Base-by-base conservation (phyloP, 2,329 filamentous ascomycete genomes). In the Colletotrichum lentis region DNA sequence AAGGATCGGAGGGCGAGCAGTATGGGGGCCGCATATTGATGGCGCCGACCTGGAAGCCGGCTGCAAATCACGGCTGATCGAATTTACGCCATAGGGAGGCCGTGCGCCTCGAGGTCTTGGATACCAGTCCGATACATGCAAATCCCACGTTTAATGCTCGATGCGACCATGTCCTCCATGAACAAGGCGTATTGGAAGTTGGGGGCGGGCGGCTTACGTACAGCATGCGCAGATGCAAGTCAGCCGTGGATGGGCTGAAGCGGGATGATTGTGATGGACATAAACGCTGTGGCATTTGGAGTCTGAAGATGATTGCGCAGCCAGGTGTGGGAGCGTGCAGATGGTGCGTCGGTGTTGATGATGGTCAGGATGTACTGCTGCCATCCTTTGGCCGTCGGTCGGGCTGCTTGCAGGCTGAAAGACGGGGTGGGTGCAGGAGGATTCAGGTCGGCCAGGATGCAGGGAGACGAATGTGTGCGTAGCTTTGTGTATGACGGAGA, bases 1-100 rank as follows among this genome's bases (percentile, higher is more conserved):
- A 70, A 44, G 27, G 64, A 73, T 14, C 60, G 67, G 44, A 72
- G 72, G 43, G 66, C 72, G 16, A 72, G 72, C 58, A 73, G 72
- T 27, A 52, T 70, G 35, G 72, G 71, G 6, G 69, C 56, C 43
- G 62, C 44, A 31, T 57, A 66, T 31, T 69, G 66, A 69, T 39
- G 20, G 39, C 18, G 37, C 54, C 55, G 14, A 47, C 8, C 46
- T 35, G 18, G 20, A 20, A 50, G 62, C 56, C 61, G 66, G 50
- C 44, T 61, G 65, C 43, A 31, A 43, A 22, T 3, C 16, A 43
- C 39, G 18, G 62, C 24, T 43, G 39, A 12, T 44, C 35, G 20
- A 44, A 14, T 3, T 8, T 18, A 52, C 5, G 16, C 43, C 20
- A 24, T 27, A 46, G 16, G 49, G 44, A 43, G 37, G 24, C 35